These are phyloP conservation scores for Cadophora sp. DNA, from an alignment of 2,329 filamentous ascomycete species.

Conservation along the genomic window DNA sequence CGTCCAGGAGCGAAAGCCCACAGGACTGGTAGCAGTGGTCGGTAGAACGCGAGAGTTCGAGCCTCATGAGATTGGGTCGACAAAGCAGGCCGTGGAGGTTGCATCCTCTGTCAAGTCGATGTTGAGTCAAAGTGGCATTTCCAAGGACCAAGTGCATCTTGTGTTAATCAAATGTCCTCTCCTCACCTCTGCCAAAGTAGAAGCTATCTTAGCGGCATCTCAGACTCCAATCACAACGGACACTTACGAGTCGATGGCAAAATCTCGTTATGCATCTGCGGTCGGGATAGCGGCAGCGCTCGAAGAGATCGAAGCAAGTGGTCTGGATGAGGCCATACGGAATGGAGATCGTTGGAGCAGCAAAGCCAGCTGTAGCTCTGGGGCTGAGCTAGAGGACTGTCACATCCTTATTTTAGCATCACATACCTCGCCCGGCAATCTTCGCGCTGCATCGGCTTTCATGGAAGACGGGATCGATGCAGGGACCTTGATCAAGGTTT, in stretches of 20 bases:
- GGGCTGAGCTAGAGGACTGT: constrained; percentile 44
- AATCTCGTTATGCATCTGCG: constrained; percentile 44
- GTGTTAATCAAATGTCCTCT: constrained; percentile 44
- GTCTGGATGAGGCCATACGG: constrained; percentile 36
- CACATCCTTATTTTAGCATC: constrained; percentile 45
- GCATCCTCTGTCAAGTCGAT: constrained; percentile 32
- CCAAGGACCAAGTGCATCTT: constrained; percentile 37
- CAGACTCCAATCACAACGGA: constrained; percentile 40
- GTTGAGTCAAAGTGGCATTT: constrained; percentile 32
- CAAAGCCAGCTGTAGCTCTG: constrained; percentile 44
- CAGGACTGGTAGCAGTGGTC: constrained; percentile 39
- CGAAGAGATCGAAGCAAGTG: constrained; percentile 33
- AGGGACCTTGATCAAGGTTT: constrained; percentile 28
- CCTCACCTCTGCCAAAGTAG: constrained; percentile 41
- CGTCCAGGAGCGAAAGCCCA: constrained; percentile 31
- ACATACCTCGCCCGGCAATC: constrained; percentile 27
- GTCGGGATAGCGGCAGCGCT: constrained; percentile 43
- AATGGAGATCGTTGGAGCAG: constrained; percentile 38
- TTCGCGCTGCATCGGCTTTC: constrained; percentile 35
- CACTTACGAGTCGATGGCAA: constrained; percentile 46
- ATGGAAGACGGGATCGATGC: constrained; percentile 44
- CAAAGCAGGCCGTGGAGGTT: constrained; percentile 40
- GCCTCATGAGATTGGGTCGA: constrained; percentile 43
- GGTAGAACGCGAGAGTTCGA: constrained; percentile 40
- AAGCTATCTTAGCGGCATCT: constrained; percentile 35